Base-by-base conservation (phyloP, 805 yeast genomes). In the Priceomyces castillae region DNA sequence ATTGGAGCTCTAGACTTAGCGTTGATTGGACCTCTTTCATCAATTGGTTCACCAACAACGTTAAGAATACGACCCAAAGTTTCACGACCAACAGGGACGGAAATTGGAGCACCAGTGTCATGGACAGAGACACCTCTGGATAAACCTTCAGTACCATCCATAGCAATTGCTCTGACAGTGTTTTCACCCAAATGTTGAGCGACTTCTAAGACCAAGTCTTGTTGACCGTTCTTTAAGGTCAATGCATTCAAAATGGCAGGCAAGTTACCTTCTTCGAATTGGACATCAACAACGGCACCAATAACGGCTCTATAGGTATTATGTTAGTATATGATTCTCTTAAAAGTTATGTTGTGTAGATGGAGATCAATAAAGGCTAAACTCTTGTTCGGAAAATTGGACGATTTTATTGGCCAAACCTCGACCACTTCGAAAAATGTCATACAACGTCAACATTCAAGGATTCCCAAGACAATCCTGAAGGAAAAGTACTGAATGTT, bases 101-200 rank as follows among this genome's bases (percentile, higher is more conserved):
- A 84, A 73, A 94, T 94, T 76, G 99, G 99, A 54, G 96, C 80
- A 74, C 99, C 99, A 56, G 98, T 90, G 80, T 94, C 99, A 56
- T 67, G 56, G 64, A 94, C 99, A 49, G 77, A 45, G 66, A 86
- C 84, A 74, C 99, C 99, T 83, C 99, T 92, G 64, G 90, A 96
- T 67, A 94, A 84, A 89, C 99, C 99, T 77, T 92, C 98, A 62
- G 99, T 94, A 88, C 98, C 98, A 76, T 94, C 99, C 99, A 94
- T 94, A 70, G 99, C 98, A 86, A 94, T 94, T 71, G 99, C 86
- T 86, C 99, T 92, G 73, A 94, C 98, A 63, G 98, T 86, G 87
- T 90, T 90, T 82, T 94, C 98, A 82, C 99, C 99, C 75, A 94
- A 84, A 78, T 94, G 99, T 82, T 94, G 99, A 65, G 99, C 94